phyloP scores from a whole-genome alignment of 208 protist species.

The Leishmania arabica region DNA sequence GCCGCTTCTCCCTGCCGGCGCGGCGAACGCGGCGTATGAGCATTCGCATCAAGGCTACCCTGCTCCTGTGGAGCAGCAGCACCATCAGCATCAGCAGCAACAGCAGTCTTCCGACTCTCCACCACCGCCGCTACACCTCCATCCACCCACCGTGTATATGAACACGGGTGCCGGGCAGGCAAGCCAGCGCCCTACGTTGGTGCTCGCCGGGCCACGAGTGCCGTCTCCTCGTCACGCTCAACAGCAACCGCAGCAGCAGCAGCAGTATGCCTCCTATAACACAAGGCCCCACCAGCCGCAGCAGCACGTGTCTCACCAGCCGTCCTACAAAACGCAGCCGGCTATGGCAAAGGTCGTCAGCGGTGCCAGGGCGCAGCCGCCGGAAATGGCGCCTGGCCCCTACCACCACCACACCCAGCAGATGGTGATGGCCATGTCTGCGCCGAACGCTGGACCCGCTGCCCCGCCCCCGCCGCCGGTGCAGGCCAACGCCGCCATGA shows the following conservation, averaged over 20 bases:
- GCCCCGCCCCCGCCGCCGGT: background rate
- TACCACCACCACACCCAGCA: constrained; percentile 11
- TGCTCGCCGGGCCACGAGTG: background rate
- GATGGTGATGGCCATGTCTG: background rate
- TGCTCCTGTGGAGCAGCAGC: background rate
- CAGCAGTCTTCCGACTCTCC: constrained; percentile 1
- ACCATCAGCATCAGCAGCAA: constrained; percentile 2
- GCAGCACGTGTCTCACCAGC: background rate
- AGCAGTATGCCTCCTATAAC: constrained; percentile 2
- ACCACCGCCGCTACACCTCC: constrained; percentile 13
- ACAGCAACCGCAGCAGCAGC: constrained; percentile 10
- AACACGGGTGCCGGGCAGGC: constrained; percentile 6
- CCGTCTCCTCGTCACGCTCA: constrained; percentile 3
- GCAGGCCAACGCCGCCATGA: background rate
- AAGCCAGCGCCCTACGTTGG: background rate
- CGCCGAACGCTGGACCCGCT: background rate
- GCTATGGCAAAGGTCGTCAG: background rate
- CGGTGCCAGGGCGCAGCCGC: background rate
- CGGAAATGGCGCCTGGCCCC: background rate
- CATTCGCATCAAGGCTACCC: background rate
- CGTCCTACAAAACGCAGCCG: background rate
- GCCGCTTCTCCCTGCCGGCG: background rate
- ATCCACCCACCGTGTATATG: constrained; percentile 27
- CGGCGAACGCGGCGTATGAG: background rate
- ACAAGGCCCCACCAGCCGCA: constrained; percentile 1